phyloP scores from a whole-genome alignment of 805 yeast species.

The Lipomyces sp. region DNA sequence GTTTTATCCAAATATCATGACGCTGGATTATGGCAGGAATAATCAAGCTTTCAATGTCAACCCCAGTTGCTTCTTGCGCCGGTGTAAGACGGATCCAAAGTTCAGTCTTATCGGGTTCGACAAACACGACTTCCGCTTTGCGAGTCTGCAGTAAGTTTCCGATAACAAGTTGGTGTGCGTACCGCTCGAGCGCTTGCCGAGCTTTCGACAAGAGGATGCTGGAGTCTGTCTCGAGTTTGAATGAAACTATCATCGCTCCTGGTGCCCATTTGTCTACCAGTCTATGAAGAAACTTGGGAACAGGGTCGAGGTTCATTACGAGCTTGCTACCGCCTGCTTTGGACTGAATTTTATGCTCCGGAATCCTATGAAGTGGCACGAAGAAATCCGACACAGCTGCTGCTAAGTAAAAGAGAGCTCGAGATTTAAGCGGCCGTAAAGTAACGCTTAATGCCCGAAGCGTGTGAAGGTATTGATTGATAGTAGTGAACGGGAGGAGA shows the following conservation, averaged over 20 bases:
- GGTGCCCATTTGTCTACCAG: slow-evolving; percentile 95
- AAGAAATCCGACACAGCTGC: slow-evolving; percentile 98
- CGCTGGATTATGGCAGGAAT: slow-evolving; percentile 73
- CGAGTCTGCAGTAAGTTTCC: slow-evolving; percentile 91
- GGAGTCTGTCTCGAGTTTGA: slow-evolving; percentile 89
- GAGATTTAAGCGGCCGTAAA: slow-evolving; percentile 58
- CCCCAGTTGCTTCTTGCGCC: slow-evolving; percentile 49
- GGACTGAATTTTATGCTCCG: slow-evolving; percentile 94
- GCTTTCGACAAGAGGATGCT: slow-evolving; percentile 75
- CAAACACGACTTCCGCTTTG: slow-evolving; percentile 85
- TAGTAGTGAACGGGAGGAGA: slow-evolving; percentile 88
- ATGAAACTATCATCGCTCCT: slow-evolving; percentile 89
- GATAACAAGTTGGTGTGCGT: slow-evolving; percentile 91
- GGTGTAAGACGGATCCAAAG: slow-evolving; percentile 47
- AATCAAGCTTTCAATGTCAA: slow-evolving; percentile 78
- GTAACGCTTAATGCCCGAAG: slow-evolving; percentile 67
- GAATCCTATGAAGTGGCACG: slow-evolving; percentile 80
- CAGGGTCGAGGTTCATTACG: slow-evolving; percentile 87
- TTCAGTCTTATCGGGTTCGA: slow-evolving; percentile 53
- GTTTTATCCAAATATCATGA: slow-evolving; percentile 66
- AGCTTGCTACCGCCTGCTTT: slow-evolving; percentile 72
- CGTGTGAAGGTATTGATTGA: slow-evolving; percentile 89
- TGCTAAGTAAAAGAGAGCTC: slow-evolving; percentile 82
- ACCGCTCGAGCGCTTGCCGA: slow-evolving; percentile 74
- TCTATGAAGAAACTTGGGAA: slow-evolving; percentile 88